Evolutionary conservation across 1,284 basidiomycete species (phyloP), one percentile per base, ranked within the genome.

Genomic region (Lignosus rhinocerotis): DNA sequence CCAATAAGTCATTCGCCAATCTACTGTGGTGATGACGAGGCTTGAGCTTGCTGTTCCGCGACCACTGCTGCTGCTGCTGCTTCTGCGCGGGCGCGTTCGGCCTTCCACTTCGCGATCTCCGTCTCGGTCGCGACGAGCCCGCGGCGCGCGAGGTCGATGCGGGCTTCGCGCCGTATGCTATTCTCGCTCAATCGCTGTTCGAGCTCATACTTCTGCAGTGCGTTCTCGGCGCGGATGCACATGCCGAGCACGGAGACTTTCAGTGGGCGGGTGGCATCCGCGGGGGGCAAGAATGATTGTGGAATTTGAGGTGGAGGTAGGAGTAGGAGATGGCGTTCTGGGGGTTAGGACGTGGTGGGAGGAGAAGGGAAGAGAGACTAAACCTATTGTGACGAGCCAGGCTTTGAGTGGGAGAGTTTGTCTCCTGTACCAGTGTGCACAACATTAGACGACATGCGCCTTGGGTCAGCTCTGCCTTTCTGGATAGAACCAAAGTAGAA

Each of bases 401-500:
- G 80, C 85, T 73, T 95, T 95, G 77, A 93, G 85, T 1, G 88
- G 84, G 41, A 92, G 78, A 0, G 91, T 90, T 72, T 94, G 92
- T 49, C 86, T 83, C 62, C 91, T 92, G 36, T 42, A 39, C 6
- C 38, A 21, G 45, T 6, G 19, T 6, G 7, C n/a, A 21, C 4
- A 31, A 25, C 12, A 36, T 21, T 11, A 1, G 6, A 14, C 25
- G 25, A 8, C 12, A 63, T 8, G 14, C 11, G 17, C 25, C 25
- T 25, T 25, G 25, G 4, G 25, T 25, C 25, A 25, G 25, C 25
- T 25, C 25, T 6, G 30, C n/a, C 21, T 17, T 25, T n/a, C 10
- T 7, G 11, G 25, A 53, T 31, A 19, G 50, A 44, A 60, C 63
- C 25, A 7, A 8, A 21, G 52, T 31, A 19, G 50, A 44, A 60